Evolutionary conservation across 371 early-diverging fungal genomes (phyloP).

Genomic region (Coemansia linderi): DNA sequence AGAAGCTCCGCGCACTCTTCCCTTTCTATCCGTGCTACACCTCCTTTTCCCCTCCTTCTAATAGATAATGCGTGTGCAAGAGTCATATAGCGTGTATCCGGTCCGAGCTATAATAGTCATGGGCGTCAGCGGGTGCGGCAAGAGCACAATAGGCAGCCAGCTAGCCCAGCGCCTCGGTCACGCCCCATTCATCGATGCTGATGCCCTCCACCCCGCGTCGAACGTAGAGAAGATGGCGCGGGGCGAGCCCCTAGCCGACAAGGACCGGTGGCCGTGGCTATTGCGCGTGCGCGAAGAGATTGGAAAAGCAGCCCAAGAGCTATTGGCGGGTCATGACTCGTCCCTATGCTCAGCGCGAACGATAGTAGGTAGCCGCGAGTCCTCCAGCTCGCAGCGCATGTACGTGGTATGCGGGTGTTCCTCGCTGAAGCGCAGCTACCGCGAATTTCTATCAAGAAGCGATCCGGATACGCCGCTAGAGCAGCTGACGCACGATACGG

Average conservation of each 20-base stretch:
- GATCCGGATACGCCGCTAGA: conserved; percentile 46
- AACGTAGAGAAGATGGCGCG: conserved; percentile 66
- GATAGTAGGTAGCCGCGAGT: background rate
- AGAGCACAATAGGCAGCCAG: conserved; percentile 59
- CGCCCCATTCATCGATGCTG: conserved; percentile 63
- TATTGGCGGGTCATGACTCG: conserved; percentile 7
- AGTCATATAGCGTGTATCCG: conserved; percentile 23
- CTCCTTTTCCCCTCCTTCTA: background rate
- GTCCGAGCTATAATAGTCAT: conserved; percentile 57
- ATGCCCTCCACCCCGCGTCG: conserved; percentile 60
- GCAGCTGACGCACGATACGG: conserved; percentile 40
- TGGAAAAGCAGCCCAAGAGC: conserved; percentile 13
- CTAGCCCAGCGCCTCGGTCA: conserved; percentile 56
- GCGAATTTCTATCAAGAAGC: conserved; percentile 60
- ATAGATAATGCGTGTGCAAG: conserved; percentile 27
- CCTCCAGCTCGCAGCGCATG: conserved; percentile 44
- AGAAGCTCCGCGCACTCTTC: background rate
- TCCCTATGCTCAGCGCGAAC: background rate
- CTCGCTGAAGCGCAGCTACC: conserved; percentile 62
- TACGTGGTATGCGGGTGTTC: conserved; percentile 66
- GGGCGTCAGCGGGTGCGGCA: conserved; percentile 71
- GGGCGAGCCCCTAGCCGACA: conserved; percentile 63
- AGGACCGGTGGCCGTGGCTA: conserved; percentile 73
- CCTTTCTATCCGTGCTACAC: background rate
- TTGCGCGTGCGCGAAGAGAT: conserved; percentile 26